Evolutionary conservation across 495 filamentous ascomycete genomes (phyloP).

Genomic region (Talaromyces adpressus): DNA sequence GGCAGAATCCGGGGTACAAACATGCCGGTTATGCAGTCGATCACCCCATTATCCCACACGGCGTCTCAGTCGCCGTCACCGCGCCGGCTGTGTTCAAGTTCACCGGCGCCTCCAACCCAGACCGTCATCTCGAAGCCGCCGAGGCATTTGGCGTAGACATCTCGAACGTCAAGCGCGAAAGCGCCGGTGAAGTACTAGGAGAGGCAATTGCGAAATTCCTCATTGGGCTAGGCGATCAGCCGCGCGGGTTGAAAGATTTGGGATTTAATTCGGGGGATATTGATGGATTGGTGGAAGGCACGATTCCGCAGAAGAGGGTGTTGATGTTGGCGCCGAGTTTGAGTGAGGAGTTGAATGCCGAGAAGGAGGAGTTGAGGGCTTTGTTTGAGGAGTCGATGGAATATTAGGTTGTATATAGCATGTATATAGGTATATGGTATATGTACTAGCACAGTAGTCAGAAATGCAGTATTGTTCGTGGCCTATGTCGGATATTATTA

Average conservation of each 20-base stretch:
- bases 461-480: background rate
- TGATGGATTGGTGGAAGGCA: conserved; percentile 81
- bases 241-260: conserved; percentile 72
- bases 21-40: conserved; percentile 75
- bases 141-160: conserved; percentile 89
- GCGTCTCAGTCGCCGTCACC: conserved; percentile 89
- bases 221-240: conserved; percentile 78
- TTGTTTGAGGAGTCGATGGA: conserved; percentile 62
- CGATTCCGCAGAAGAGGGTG: conserved; percentile 83
- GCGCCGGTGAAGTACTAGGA: conserved; percentile 77
- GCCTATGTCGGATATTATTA: background rate
- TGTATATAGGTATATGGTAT: background rate
- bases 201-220: conserved; percentile 79
- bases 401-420: conserved; percentile 28
- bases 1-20: conserved; percentile 84
- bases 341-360: conserved; percentile 52
- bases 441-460: background rate
- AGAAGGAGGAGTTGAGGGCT: conserved; percentile 57
- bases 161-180: conserved; percentile 73
- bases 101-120: conserved; percentile 83
- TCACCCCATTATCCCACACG: conserved; percentile 83
- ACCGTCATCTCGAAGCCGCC: conserved; percentile 81
- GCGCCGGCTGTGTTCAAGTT: conserved; percentile 93
- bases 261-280: conserved; percentile 73
- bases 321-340: conserved; percentile 85